A percentile compares a stretch with the other conserved stretches of the same genome.
Evolutionary conservation across 1,284 basidiomycete species (phyloP).

Genomic region (Lentinus polychrous): DNA sequence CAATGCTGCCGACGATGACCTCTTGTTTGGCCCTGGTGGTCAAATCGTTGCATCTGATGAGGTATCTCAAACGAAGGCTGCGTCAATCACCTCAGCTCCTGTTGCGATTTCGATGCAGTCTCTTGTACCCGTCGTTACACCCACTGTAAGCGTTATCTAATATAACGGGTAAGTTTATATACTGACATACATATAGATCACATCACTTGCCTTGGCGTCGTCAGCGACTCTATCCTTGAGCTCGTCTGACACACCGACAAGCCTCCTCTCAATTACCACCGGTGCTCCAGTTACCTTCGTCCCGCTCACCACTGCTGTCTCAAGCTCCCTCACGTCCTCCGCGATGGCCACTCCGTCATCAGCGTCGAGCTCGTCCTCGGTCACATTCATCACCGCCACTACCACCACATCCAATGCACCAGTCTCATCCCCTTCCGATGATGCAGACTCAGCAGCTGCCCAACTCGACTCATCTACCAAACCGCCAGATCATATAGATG

Average conservation of each 20-base stretch:
- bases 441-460: neutral
- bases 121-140: neutral
- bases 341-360: neutral
- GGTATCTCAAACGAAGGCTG: neutral
- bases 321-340: neutral
- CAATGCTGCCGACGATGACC: slow-evolving; percentile 5
- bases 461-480: no score
- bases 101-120: neutral
- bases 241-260: no score
- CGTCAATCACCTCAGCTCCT: neutral
- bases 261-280: no score
- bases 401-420: neutral
- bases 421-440: neutral
- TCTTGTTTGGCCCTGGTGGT: slow-evolving; percentile 13
- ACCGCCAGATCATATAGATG: no score
- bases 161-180: neutral
- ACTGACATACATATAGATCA: no score
- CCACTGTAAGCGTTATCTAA: neutral
- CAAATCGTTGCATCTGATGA: slow-evolving; percentile 9
- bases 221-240: neutral
- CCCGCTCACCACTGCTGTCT: neutral
- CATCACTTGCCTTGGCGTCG: no score
- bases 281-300: no score
- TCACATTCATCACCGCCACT: neutral
- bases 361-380: slow-evolving; percentile 3